Evolutionary conservation across 768 basidiomycete species (phyloP).

Genomic region (Termitomyces titanicus): DNA sequence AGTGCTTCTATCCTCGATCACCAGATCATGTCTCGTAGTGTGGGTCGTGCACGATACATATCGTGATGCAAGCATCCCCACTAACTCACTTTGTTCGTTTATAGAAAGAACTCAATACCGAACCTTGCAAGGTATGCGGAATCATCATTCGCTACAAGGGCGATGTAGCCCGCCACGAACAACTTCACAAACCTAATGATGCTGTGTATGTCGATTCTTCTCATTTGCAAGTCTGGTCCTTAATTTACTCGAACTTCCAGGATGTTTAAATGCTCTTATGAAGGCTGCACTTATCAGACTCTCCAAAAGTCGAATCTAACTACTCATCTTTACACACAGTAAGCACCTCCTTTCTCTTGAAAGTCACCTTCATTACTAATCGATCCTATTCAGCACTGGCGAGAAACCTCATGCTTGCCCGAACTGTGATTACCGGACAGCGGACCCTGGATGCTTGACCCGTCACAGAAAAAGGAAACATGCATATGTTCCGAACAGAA

Average conservation of each 20-base stretch:
- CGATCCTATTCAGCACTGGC: slow-evolving; percentile 19
- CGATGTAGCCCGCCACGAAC: slow-evolving; percentile 15
- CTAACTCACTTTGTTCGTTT: neutral
- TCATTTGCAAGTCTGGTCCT: neutral
- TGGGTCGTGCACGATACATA: slow-evolving; percentile 4
- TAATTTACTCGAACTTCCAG: slow-evolving; percentile 6
- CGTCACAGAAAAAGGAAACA: slow-evolving; percentile 28
- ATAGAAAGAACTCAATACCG: slow-evolving; percentile 13
- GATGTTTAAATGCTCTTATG: slow-evolving; percentile 23
- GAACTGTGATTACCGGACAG: slow-evolving; percentile 21
- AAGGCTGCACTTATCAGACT: slow-evolving; percentile 22
- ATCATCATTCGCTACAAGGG: slow-evolving; percentile 13
- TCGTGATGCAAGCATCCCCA: neutral
- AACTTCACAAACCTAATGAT: slow-evolving; percentile 10
- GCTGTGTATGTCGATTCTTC: slow-evolving; percentile 4
- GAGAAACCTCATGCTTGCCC: slow-evolving; percentile 23
- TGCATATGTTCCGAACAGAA: slow-evolving; percentile 14
- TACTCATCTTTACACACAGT: slow-evolving; percentile 22
- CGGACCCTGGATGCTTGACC: slow-evolving; percentile 26
- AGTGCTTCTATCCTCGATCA: neutral
- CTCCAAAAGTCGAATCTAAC: slow-evolving; percentile 19
- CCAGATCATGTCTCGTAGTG: slow-evolving; percentile 6
- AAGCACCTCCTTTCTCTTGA: slow-evolving; percentile 6
- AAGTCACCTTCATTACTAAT: neutral
- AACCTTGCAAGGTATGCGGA: slow-evolving; percentile 13